phyloP scores from a whole-genome alignment of 1,284 basidiomycete genomes.

The Boletus semigastroideus region DNA sequence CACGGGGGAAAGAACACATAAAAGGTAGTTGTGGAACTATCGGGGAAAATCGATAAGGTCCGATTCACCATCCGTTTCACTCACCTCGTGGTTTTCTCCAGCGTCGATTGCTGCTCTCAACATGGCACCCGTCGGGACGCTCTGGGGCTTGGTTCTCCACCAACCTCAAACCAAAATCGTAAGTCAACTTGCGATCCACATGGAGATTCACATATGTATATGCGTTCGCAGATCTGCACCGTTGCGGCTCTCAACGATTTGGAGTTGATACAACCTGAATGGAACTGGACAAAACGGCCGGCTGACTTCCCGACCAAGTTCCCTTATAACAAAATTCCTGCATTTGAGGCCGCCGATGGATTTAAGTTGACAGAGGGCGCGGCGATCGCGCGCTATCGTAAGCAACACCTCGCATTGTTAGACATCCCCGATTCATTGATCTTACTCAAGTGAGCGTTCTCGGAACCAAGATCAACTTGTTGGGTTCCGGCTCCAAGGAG shows the following conservation, averaged over 20 bases:
- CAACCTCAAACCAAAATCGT: conserved; percentile 7
- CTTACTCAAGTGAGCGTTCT: conserved; percentile 40
- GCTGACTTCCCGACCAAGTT: conserved; percentile 45
- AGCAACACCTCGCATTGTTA: background rate
- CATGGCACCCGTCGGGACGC: conserved; percentile 7
- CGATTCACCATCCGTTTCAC: background rate
- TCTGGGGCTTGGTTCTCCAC: background rate
- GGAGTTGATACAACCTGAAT: conserved; percentile 10
- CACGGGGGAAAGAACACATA: too few species aligned
- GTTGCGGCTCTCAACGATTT: conserved; percentile 10
- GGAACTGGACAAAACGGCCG: conserved; percentile 33
- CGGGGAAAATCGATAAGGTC: too few species aligned
- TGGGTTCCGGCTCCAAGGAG: conserved; percentile 45
- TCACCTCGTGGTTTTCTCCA: background rate
- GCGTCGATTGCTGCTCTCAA: background rate
- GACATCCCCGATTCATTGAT: background rate
- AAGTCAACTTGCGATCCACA: background rate
- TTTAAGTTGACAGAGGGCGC: conserved; percentile 48
- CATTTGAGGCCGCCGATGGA: conserved; percentile 50
- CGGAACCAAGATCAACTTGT: conserved; percentile 44
- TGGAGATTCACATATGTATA: too few species aligned
- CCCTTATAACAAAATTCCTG: conserved; percentile 48
- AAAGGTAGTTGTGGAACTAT: too few species aligned
- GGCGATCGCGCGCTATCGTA: conserved; percentile 58
- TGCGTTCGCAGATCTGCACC: conserved; percentile 1